A percentile compares a stretch with the other conserved stretches of the same genome.
These are phyloP conservation scores for Rasamsonia emersonii DNA, from an alignment of 2,329 filamentous ascomycete species.

Conservation along the genomic window DNA sequence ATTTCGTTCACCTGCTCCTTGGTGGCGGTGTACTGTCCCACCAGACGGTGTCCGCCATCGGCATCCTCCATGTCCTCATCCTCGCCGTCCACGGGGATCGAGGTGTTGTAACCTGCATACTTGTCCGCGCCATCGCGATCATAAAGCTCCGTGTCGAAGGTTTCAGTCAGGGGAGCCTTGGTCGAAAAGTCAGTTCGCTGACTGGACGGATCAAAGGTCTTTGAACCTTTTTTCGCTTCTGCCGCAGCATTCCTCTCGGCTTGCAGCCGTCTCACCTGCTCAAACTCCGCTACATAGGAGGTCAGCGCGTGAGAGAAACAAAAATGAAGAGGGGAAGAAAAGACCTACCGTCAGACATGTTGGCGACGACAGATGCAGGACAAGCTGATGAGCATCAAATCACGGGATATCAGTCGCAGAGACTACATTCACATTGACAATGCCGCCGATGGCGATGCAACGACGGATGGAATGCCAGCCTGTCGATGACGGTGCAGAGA, in stretches of 20 bases:
- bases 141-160: conserved; percentile 81
- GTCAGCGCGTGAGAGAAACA: conserved; percentile 15
- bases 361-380: conserved; percentile 15
- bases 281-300: conserved; percentile 60
- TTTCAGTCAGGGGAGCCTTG: conserved; percentile 83
- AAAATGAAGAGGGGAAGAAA: conserved; percentile 9
- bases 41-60: conserved; percentile 66
- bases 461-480: conserved; percentile 10
- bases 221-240: conserved; percentile 70
- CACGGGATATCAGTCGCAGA: conserved; percentile 17
- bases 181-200: conserved; percentile 77
- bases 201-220: conserved; percentile 65
- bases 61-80: conserved; percentile 72
- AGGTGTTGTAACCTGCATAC: conserved; percentile 84
- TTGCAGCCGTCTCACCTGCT: conserved; percentile 78
- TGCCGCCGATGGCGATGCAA: conserved; percentile 22
- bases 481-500: background rate
- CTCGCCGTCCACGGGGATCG: conserved; percentile 68
- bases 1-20: conserved; percentile 91
- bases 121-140: conserved; percentile 69
- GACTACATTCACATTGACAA: conserved; percentile 28
- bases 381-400: conserved; percentile 19
- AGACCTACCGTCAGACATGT: conserved; percentile 38
- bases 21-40: conserved; percentile 94
- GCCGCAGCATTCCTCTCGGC: conserved; percentile 81